Base-by-base conservation (phyloP, 2,329 filamentous ascomycete species). In the Corinectria fuckeliana region DNA sequence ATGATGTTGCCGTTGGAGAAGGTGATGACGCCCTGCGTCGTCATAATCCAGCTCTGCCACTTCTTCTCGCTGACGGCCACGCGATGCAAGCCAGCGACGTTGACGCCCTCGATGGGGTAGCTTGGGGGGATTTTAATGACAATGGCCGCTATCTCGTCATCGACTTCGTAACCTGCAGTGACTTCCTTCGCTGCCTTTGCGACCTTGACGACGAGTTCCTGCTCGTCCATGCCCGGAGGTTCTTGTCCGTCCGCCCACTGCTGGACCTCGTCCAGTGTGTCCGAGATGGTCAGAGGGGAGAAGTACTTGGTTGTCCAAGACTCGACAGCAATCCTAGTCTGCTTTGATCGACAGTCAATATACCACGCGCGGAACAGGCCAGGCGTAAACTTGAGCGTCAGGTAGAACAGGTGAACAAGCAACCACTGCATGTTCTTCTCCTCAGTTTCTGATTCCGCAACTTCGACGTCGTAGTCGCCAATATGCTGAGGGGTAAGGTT, bases 21-120 rank as follows among this genome's bases (percentile, higher is more conserved):
- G 39, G 92, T 94, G 69, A 99, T 97, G 42, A 95, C 92, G 4
- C 92, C 93, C 68, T 97, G 91, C 3, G 92, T 94, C 7, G 89
- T 92, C 70, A 92, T 84, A 61, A 97, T 83, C 93, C 94, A 97
- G 61, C 85, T 90, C 75, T 92, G 89, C 94, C 95, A 99, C 73
- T 95, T 96, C 75, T 89, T 89, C 72, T 98, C 93, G 60, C 88
- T 90, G 23, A 97, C 92, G 0, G 91, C 92, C 2, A 98, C 92
- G 11, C 94, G 89, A 68, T 90, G 92, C 18, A 93, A 80, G 8
- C 92, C 89, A 3, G 88, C 81, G 1, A 98, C 93, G 8, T 85
- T 81, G 1, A 96, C 91, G 1, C 86, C 84, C 21, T 92, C 88
- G 8, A 99, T 85, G 0, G 95, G 95, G 71, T 96, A 99, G 38